phyloP scores from a whole-genome alignment of 2,329 filamentous ascomycete species.

The Phialophora verrucosa region DNA sequence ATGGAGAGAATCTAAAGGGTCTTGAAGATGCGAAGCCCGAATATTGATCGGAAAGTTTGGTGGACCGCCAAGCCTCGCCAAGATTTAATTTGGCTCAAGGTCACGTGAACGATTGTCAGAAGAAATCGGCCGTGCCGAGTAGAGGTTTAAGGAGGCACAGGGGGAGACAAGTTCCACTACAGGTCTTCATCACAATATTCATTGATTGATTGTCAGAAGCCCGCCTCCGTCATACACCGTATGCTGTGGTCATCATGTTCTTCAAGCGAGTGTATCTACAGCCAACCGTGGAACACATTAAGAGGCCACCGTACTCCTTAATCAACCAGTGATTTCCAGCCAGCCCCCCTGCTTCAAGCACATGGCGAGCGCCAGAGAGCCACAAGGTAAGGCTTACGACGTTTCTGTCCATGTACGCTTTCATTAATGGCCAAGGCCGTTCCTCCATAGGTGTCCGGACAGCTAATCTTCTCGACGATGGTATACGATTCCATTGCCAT shows the following conservation, averaged over 20 bases:
- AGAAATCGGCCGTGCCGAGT: too few species aligned
- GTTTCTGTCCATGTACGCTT: neutral
- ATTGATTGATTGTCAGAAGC: neutral
- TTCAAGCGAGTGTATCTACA: constrained; percentile 14
- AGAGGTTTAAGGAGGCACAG: too few species aligned
- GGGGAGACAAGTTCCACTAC: neutral
- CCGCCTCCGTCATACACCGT: neutral
- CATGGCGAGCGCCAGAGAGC: neutral
- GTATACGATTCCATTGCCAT: constrained; percentile 28
- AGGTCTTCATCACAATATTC: neutral
- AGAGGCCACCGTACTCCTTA: neutral
- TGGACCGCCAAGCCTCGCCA: constrained; percentile 3
- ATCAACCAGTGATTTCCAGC: neutral
- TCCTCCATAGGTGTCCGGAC: neutral
- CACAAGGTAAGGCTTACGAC: neutral
- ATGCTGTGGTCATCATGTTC: constrained; percentile 12
- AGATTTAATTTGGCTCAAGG: neutral
- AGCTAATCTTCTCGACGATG: constrained; percentile 20
- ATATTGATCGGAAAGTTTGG: constrained; percentile 11
- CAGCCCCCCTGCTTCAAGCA: neutral
- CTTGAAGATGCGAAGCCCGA: constrained; percentile 1
- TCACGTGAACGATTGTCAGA: neutral
- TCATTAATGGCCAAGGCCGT: neutral
- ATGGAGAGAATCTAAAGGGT: constrained; percentile 16
- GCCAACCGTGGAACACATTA: neutral